Conservation (phyloP, 2,329 filamentous ascomycete species). For the Fusarium bactridioides region DNA sequence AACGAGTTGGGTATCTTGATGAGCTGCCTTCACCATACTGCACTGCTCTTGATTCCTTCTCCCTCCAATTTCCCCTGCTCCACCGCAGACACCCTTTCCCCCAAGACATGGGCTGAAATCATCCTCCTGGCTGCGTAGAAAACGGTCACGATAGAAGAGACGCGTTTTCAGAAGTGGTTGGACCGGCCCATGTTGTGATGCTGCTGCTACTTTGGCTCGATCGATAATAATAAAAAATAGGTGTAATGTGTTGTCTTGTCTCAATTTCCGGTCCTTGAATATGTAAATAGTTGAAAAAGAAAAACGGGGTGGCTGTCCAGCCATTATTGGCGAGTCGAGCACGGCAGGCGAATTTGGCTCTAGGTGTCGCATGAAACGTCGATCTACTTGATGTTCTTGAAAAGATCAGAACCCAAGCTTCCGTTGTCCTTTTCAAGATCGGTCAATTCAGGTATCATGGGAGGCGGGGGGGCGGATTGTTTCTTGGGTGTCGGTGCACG, state of each 20-base stretch:
- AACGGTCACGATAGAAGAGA: constrained; percentile 22
- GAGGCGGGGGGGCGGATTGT: constrained; percentile 60
- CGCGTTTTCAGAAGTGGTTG: constrained; percentile 21
- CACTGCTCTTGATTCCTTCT: constrained; percentile 34
- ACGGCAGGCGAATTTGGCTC: neutral
- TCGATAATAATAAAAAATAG: constrained; percentile 26
- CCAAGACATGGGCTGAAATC: constrained; percentile 19
- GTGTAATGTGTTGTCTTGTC: constrained; percentile 22
- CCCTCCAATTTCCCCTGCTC: constrained; percentile 13
- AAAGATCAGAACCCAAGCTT: constrained; percentile 61
- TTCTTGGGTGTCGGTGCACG: constrained; percentile 44
- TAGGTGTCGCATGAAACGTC: constrained; percentile 8
- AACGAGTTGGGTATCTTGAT: constrained; percentile 53
- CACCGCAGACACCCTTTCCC: constrained; percentile 10
- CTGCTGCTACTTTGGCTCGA: constrained; percentile 41
- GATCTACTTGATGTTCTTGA: constrained; percentile 65
- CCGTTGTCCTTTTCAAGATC: constrained; percentile 59
- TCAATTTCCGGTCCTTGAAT: constrained; percentile 38
- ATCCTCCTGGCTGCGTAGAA: constrained; percentile 20
- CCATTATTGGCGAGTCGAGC: constrained; percentile 7
- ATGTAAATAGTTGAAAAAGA: constrained; percentile 33
- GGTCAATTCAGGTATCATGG: constrained; percentile 67
- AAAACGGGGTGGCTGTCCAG: constrained; percentile 29
- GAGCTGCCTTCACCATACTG: constrained; percentile 42
- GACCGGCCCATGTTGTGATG: constrained; percentile 30